Evolutionary conservation across 148 eudicot species (phyloP), one percentile per base, ranked within the genome.

Genomic region (Drosera capensis): DNA sequence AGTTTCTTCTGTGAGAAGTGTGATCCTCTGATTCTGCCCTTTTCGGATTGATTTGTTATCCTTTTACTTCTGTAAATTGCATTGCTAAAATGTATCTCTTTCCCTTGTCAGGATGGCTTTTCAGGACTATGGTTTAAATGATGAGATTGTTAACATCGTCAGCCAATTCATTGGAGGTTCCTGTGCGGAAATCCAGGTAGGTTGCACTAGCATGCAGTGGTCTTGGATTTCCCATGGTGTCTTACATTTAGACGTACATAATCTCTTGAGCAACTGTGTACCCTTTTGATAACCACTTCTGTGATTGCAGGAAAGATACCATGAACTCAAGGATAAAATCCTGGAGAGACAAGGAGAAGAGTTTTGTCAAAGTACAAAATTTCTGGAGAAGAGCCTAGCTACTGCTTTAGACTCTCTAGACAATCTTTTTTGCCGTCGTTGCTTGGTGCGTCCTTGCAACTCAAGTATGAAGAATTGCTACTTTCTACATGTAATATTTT

Each of bases 391-490:
- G 77, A 67, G 77, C 65, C 72, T 88, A 22, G 57, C 64, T 69
- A 65, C 74, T 64, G 63, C 86, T 64, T 67, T 80, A 64, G 94
- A 80, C 73, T 83, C 97, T 42, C 63, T 88, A 51, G 93, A 88
- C 66, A 77, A 69, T 63, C 80, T 83, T 51, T 88, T 88, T 57
- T 88, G 97, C 43, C 94, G 97, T 30, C 94, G 92, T 20, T 88
- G 97, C 73, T 70, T 88, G 92, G 97, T 88, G 78, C 43, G 48
- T n/a, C n/a, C n/a, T n/a, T n/a, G n/a, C n/a, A n/a, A n/a, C n/a
- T n/a, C n/a, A n/a, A n/a, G n/a, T n/a, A n/a, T n/a, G n/a, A n/a
- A n/a, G n/a, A n/a, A n/a, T n/a, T n/a, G n/a, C n/a, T n/a, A n/a
- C n/a, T n/a, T n/a, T n/a, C n/a, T n/a, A n/a, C n/a, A n/a, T n/a